Base-by-base conservation (phyloP, 2,329 filamentous ascomycete species). In the Fusarium brevicatenulatum region DNA sequence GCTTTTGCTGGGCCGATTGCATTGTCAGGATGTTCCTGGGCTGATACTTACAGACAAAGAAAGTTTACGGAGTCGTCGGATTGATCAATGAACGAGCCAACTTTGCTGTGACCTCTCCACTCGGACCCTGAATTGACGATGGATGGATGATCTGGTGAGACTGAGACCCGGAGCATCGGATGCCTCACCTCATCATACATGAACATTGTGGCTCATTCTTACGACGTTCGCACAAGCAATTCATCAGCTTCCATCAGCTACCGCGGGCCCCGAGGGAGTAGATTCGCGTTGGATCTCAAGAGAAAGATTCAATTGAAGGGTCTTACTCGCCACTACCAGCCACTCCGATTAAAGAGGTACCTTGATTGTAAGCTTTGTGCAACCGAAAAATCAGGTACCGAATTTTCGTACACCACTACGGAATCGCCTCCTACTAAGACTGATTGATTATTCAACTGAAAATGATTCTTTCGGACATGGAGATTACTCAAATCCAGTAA, bases 251-350 rank as follows among this genome's bases (percentile, higher is more conserved):
- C 30, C 47, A 58, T 42, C 57, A 57, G 23, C 25, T 57, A 32
- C 59, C 52, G 61, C 59, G 62, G 68, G 50, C 50, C 30, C 73
- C 73, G 74, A 50, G 34, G 11, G 28, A 50, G 21, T 44, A 28
- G 30, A 52, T 53, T 25, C 32, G 30, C 28, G n/a, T 28, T 37
- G 25, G 19, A 61, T 44, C 58, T 62, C 32, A 55, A 66, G 47
- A 60, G 32, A 49, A 70, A 28, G 57, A 23, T 39, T 25, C 50
- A 47, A 50, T 55, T 73, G 70, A 77, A 75, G 56, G 61, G 57
- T 39, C 43, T 57, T 70, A 67, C 68, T 77, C 64, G 76, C 76
- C 76, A 77, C 76, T 66, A 69, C 73, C 70, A 77, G 72, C 75
- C 75, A 76, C 75, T 71, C 56, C 19, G 30, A 60, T 67, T 58